Base-by-base conservation (phyloP, 225 moss, liverwort and hornwort species). In the Straminergon stramineum region DNA sequence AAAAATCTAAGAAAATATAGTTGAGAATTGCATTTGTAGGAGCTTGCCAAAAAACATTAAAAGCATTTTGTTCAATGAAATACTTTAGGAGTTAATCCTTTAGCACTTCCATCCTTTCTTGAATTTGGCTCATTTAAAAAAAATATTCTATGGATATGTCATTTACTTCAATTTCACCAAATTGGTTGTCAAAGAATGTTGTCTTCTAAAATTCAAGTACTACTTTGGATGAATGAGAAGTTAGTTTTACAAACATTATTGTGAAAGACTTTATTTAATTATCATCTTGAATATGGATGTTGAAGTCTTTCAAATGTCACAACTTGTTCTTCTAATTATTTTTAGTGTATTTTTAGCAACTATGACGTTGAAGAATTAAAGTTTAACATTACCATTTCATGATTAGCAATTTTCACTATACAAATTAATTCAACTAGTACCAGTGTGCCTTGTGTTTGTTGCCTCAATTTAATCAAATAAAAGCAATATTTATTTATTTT, bases 251-350 rank as follows among this genome's bases (percentile, higher is more conserved):
- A 35, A 67, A 19, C 35, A 35, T 67, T 67, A 11, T 1, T 4
- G 3, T 37, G 4, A 67, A 67, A 20, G 20, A 67, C 6, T 37
- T 1, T 37, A 0, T 37, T 67, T 11, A 48, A 48, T 48, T 48
- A 37, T 37, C 67, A 37, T 37, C 11, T 3, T 22, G 2, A 22
- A 68, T n/a, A n/a, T 21, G 4, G 4, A 68, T 68, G 6, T 37
- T 0, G 0, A 2, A 68, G 37, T 68, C 13, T 1, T 68, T 68
- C 9, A 37, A 68, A n/a, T 6, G 2, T 68, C 37, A 37, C 37
- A 37, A 37, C 10, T 1, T 11, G 3, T 68, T 68, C 37, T 67
- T 68, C 0, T 0, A 0, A 2, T 37, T 37, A 68, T 68, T 68
- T n/a, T 13, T 10, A 68, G 6, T 37, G n/a, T n/a, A 22, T 69